Evolutionary conservation across 768 basidiomycete genomes (phyloP), one percentile per base, ranked within the genome.

Genomic region (Amanita fuliginea): DNA sequence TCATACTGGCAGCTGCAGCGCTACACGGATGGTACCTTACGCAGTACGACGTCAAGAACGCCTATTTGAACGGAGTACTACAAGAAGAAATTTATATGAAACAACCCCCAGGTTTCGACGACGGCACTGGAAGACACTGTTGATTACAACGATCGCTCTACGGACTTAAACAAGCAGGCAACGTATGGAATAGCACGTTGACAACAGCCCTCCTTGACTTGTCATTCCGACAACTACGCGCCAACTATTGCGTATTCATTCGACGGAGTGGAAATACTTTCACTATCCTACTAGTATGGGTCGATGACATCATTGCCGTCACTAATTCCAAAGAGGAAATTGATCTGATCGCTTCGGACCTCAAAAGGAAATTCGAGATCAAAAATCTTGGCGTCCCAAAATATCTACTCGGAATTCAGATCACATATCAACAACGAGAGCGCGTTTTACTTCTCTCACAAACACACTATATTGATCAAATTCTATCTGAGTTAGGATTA

Each of bases 281-380:
- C 36, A 45, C 49, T 0, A 60, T 63, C 14, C 37, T 61, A 26
- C 51, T 55, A 0, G 49, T 67, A 0, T 63, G 62, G 51, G 62
- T 72, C 1, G 65, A 73, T 49, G 65, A 72, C 55, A 59, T 64
- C 44, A 53, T 64, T 0, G 55, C 65, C 7, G 49, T 64, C 10
- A 57, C 61, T 2, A 52, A 28, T 21, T 51, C 58, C 6, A 33
- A 53, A 6, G 24, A 26, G 3, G 60, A 40, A 46, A 58, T 28
- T 28, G 18, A 10, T 21, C 62, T 24, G 53, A 62, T 44, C 16
- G 36, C 10, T 52, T 64, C 40, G 52, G 71, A 6, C 53, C 50
- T 24, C 22, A 24, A 24, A 24, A 24, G 22, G 5, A 24, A 24
- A 5, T 24, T 24, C 22, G 22, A 24, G 8, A 33, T 19, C 1